A percentile compares a stretch with the other conserved stretches of the same genome.
These are phyloP conservation scores for Alternaria sp. DNA, from an alignment of 2,329 filamentous ascomycete species.

Conservation along the genomic window DNA sequence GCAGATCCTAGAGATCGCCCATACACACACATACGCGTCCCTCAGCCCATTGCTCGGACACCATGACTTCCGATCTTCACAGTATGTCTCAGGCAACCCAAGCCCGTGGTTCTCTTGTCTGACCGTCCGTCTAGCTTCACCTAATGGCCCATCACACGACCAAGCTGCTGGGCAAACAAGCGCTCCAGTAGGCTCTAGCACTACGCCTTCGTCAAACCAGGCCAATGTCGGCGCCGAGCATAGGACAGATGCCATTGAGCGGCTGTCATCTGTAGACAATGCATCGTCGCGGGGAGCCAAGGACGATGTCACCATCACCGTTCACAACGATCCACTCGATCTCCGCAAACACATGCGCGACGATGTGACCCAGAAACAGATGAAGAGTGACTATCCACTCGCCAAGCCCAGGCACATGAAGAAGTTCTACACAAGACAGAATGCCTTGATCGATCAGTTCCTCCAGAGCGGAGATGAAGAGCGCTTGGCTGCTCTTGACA, in stretches of 20 bases:
- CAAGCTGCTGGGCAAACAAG: constrained; percentile 39
- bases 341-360: constrained; percentile 44
- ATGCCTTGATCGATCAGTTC: constrained; percentile 55
- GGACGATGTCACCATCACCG: constrained; percentile 24
- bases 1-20: constrained; percentile 27
- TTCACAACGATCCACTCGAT: constrained; percentile 45
- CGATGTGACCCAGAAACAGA: constrained; percentile 52
- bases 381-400: constrained; percentile 45
- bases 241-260: constrained; percentile 33
- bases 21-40: constrained; percentile 16
- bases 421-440: constrained; percentile 52
- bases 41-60: constrained; percentile 26
- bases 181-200: constrained; percentile 30
- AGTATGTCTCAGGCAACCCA: constrained; percentile 35
- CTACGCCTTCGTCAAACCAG: constrained; percentile 30
- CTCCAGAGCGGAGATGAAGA: constrained; percentile 64
- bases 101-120: constrained; percentile 23
- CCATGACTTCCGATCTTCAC: constrained; percentile 42
- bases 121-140: constrained; percentile 36
- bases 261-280: constrained; percentile 26
- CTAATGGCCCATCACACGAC: constrained; percentile 30
- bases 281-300: constrained; percentile 31
- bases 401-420: constrained; percentile 15
- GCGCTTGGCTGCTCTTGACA: constrained; percentile 58
- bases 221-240: constrained; percentile 27